Percentiles rank a stretch among this genome's conserved stretches.
phyloP scores from a whole-genome alignment of 2,329 filamentous ascomycete species.

The Penicillium sp. region DNA sequence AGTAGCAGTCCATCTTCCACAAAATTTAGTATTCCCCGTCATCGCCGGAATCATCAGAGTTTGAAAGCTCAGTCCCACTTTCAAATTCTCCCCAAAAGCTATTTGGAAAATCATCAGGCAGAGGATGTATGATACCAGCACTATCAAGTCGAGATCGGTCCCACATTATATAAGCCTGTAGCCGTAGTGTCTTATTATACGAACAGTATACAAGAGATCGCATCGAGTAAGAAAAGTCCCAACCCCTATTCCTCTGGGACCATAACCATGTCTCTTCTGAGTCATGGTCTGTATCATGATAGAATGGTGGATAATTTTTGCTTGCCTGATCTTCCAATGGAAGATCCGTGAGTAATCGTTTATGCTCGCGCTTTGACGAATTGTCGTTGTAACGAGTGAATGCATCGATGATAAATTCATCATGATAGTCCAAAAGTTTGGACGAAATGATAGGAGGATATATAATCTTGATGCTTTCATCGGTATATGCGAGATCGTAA shows the following conservation, averaged over 20 bases:
- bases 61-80: neutral
- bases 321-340: too few species aligned
- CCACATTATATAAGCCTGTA: too few species aligned
- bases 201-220: neutral
- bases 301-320: neutral
- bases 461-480: too few species aligned
- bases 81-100: neutral
- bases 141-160: too few species aligned
- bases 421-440: too few species aligned
- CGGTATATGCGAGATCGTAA: too few species aligned
- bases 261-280: neutral
- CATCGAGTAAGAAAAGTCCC: too few species aligned
- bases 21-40: neutral
- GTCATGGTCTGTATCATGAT: neutral
- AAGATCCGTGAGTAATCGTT: neutral
- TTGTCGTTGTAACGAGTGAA: too few species aligned
- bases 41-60: neutral
- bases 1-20: neutral
- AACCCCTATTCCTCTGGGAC: neutral
- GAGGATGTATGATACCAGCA: neutral
- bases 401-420: too few species aligned
- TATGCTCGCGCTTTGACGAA: too few species aligned
- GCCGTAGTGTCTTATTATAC: neutral
- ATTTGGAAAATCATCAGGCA: neutral
- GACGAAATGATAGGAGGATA: too few species aligned